These are phyloP conservation scores for Microbotryum lychnidis-dioicae DNA, from an alignment of 1,284 basidiomycete genomes.

Conservation along the genomic window DNA sequence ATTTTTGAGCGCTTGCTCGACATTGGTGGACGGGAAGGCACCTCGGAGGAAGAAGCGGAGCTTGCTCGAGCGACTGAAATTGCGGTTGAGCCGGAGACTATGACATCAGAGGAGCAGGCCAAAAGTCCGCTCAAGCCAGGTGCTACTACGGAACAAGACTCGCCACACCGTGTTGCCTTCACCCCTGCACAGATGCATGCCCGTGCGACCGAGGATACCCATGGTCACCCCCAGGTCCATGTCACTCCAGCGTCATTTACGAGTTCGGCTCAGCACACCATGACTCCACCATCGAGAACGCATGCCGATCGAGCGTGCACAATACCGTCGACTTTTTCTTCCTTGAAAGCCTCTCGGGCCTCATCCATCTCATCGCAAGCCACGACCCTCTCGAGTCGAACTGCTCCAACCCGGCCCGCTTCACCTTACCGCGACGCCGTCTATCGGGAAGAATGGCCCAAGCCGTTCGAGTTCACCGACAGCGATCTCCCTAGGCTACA, in stretches of 20 bases:
- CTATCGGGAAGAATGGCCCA: constrained; percentile 16
- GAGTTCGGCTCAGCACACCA: no score
- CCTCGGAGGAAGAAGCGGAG: constrained; percentile 5
- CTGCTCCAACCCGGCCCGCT: background rate
- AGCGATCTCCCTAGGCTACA: constrained; percentile 24
- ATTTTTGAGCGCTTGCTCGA: constrained; percentile 24
- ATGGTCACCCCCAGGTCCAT: no score
- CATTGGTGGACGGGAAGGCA: constrained; percentile 22
- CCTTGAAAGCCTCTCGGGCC: background rate
- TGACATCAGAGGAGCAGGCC: constrained; percentile 11
- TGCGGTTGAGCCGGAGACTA: constrained; percentile 17
- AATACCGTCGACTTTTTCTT: background rate
- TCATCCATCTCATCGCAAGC: no score
- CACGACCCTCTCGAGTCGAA: background rate
- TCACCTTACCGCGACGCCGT: background rate
- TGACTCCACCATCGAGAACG: background rate
- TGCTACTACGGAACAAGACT: no score
- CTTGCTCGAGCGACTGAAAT: constrained; percentile 5
- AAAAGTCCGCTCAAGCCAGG: background rate
- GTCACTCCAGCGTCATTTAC: no score
- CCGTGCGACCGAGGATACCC: no score
- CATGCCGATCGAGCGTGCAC: background rate
- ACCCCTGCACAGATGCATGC: no score
- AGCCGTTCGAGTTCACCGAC: constrained; percentile 11
- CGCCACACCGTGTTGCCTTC: no score